Evolutionary conservation across 2,329 filamentous ascomycete genomes (phyloP), one percentile per base, ranked within the genome.

Genomic region (Didymella segeticola): DNA sequence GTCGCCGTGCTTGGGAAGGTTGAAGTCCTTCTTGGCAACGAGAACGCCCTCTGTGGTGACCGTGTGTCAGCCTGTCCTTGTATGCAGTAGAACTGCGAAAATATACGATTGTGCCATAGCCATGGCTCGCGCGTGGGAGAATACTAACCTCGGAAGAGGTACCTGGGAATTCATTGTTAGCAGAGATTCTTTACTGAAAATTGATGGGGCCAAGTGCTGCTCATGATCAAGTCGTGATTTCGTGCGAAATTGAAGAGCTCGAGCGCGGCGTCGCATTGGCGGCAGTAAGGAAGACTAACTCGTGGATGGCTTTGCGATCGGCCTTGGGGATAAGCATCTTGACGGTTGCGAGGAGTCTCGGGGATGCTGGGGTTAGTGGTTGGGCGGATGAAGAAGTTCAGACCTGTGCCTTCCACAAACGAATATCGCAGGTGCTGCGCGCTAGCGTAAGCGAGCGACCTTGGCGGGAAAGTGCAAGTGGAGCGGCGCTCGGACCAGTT

Each of bases 241-340:
- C 53, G 56, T 60, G 61, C 60, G 62, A 68, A 68, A 66, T 60
- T 62, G 57, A 61, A 59, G 43, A 58, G 49, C 61, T 63, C 63
- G 58, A 68, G 58, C 67, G 58, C 53, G 61, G 63, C 53, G 56
- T 45, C 53, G 29, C 45, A 39, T 53, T 53, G 53, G 58, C 27
- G 57, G 47, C 51, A 47, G 59, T 58, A 55, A 62, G 66, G 66
- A 56, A 48, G 89, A 99, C 91, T 89, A 93, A 96, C 89, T 93
- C 93, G 88, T 99, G 95, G 84, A 99, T 98, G 89, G 92, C 91
- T 91, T 99, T 99, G 86, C 96, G 93, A 86, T 99, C 95, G 82
- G 91, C 90, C 89, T 98, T 98, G 81, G 95, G 95, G 82, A 99
- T 99, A 86, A 99, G 89, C 95, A 80, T 80, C 70, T 79, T 80